A percentile compares a stretch with the other conserved stretches of the same genome.
phyloP scores from a whole-genome alignment of 352 stramenopile genomes.

The Phytophthora macrochlamydospora region DNA sequence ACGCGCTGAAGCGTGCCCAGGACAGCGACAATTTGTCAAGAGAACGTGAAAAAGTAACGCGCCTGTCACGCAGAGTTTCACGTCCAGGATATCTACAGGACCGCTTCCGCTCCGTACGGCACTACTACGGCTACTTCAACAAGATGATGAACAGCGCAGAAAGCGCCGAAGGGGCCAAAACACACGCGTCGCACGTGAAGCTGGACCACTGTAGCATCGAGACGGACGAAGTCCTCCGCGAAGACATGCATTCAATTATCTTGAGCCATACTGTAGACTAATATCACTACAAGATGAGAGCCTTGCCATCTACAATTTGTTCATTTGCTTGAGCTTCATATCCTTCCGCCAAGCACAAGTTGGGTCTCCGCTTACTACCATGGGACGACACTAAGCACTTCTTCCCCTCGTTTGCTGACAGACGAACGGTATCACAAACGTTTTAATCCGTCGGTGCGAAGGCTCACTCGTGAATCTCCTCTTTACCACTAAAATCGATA shows the following conservation, averaged over 20 bases:
- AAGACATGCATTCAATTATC: too few species aligned
- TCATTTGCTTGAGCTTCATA: too few species aligned
- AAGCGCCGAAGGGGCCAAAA: conserved; percentile 50
- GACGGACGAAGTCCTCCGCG: conserved; percentile 46
- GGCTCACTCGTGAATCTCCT: neutral
- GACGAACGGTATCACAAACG: neutral
- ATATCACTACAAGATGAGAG: too few species aligned
- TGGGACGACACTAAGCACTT: neutral
- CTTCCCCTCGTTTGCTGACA: neutral
- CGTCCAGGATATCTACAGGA: conserved; percentile 75
- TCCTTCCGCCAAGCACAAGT: neutral
- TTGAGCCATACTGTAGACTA: too few species aligned
- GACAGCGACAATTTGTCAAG: conserved; percentile 44
- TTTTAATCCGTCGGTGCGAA: neutral
- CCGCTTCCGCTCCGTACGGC: conserved; percentile 36
- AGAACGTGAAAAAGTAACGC: conserved; percentile 12
- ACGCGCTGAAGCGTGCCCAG: conserved; percentile 49
- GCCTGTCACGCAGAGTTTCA: conserved; percentile 30
- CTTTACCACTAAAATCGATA: neutral
- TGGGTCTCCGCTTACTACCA: neutral
- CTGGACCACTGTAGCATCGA: conserved; percentile 79
- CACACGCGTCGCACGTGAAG: conserved; percentile 64
- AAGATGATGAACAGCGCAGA: conserved; percentile 74
- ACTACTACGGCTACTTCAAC: conserved; percentile 79
- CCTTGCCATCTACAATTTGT: neutral